phyloP scores from a whole-genome alignment of 1,284 basidiomycete species.

The Trichosporon sp. region DNA sequence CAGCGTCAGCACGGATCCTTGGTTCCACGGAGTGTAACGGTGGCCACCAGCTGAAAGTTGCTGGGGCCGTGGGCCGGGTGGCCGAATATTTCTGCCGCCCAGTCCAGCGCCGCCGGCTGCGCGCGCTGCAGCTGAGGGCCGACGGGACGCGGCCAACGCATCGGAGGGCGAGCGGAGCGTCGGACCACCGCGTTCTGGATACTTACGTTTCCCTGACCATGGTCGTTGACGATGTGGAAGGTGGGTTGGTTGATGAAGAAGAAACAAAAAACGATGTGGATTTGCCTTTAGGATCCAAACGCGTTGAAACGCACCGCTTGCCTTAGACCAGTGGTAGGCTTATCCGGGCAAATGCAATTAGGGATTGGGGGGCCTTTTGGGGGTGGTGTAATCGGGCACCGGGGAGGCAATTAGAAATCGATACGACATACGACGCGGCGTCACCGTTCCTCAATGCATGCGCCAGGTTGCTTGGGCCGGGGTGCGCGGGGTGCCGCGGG shows the following conservation, averaged over 20 bases:
- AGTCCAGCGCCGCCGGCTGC: neutral
- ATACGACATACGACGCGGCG: neutral
- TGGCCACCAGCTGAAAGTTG: neutral
- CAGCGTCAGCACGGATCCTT: slow-evolving; percentile 9
- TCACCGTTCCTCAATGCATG: neutral
- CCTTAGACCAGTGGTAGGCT: neutral
- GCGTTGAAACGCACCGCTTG: slow-evolving; percentile 1
- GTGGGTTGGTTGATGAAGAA: neutral
- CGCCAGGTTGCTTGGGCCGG: neutral
- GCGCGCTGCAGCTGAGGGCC: neutral
- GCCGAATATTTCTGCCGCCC: neutral
- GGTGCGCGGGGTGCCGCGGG: neutral
- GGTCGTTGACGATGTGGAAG: slow-evolving; percentile 16
- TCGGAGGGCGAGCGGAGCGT: neutral
- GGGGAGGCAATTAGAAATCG: neutral
- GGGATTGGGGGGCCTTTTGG: slow-evolving; percentile 1
- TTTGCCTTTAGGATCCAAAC: neutral
- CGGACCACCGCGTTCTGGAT: neutral
- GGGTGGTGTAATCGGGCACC: neutral
- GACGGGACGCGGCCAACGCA: neutral
- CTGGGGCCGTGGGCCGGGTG: neutral
- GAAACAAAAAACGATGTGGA: slow-evolving; percentile 9
- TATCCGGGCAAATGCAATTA: neutral
- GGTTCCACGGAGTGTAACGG: neutral
- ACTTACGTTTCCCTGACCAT: slow-evolving; percentile 53